phyloP scores from a whole-genome alignment of 2,329 filamentous ascomycete genomes.

The Trichoderma gracile region DNA sequence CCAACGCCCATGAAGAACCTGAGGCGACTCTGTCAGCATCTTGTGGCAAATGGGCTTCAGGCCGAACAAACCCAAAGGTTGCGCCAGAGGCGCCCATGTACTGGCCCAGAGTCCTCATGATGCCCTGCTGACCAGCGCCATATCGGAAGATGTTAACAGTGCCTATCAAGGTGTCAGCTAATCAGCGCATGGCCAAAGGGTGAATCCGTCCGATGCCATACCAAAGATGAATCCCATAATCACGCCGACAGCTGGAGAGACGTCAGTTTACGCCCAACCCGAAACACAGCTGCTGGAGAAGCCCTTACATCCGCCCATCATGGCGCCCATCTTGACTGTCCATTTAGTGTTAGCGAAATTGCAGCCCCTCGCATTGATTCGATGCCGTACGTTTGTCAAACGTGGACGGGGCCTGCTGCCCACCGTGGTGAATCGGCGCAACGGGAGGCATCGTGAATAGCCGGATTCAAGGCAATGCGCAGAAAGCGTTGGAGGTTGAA shows the following conservation, averaged over 20 bases:
- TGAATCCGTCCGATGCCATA: slow-evolving; percentile 44
- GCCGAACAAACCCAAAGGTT: slow-evolving; percentile 70
- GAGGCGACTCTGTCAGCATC: slow-evolving; percentile 28
- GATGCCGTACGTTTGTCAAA: slow-evolving; percentile 54
- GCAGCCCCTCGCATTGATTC: slow-evolving; percentile 13
- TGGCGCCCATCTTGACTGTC: slow-evolving; percentile 81
- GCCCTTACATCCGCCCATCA: slow-evolving; percentile 95
- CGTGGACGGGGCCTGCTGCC: slow-evolving; percentile 52
- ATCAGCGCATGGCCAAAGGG: not conserved
- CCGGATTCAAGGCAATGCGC: not conserved
- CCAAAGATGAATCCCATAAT: slow-evolving; percentile 99
- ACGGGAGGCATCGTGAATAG: slow-evolving; percentile 44
- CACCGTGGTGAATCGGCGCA: slow-evolving; percentile 41
- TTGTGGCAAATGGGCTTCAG: not conserved
- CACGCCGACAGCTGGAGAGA: slow-evolving; percentile 74
- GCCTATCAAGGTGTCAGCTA: slow-evolving; percentile 52
- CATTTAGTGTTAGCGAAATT: slow-evolving; percentile 29
- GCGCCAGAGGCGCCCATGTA: slow-evolving; percentile 95
- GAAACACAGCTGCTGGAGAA: not conserved
- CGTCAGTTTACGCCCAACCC: slow-evolving; percentile 36
- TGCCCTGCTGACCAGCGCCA: slow-evolving; percentile 87
- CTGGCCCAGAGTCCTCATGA: slow-evolving; percentile 91
- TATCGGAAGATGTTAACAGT: slow-evolving; percentile 94
- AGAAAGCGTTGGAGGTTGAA: not conserved
- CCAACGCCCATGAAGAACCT: slow-evolving; percentile 99